Evolutionary conservation across 345 rosid genomes (phyloP).

Genomic region (Mallotus nudiflorus): DNA sequence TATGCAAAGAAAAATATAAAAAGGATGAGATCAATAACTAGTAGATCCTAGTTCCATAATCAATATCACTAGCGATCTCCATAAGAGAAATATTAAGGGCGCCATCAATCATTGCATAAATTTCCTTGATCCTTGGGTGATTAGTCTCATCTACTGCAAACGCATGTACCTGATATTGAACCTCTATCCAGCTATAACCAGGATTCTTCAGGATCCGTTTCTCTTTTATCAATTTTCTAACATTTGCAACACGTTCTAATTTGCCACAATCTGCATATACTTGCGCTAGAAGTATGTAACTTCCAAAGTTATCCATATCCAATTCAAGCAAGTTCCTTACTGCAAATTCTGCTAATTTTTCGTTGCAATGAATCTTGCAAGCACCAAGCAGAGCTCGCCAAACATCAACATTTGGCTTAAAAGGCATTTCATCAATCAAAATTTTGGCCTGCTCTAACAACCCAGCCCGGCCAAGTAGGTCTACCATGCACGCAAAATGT

Average conservation of each 20-base stretch:
- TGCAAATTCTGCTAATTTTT: constrained; percentile 25
- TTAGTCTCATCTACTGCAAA: constrained; percentile 22
- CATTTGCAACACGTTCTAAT: constrained; percentile 37
- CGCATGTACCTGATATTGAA: constrained; percentile 14
- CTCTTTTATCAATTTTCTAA: constrained; percentile 33
- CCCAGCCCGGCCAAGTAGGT: constrained; percentile 30
- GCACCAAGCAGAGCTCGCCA: constrained; percentile 30
- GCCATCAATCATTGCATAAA: constrained; percentile 9
- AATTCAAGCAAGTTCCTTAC: constrained; percentile 19
- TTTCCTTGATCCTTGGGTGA: constrained; percentile 16
- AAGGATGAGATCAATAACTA: neutral
- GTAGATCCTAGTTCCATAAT: neutral
- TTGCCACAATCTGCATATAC: constrained; percentile 22
- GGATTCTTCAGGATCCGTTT: constrained; percentile 21
- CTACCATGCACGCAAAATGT: constrained; percentile 31
- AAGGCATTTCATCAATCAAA: constrained; percentile 28
- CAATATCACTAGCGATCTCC: neutral
- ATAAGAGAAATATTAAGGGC: neutral
- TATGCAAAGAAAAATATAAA: neutral
- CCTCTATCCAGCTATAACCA: constrained; percentile 30
- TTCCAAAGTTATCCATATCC: constrained; percentile 13
- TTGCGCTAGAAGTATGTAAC: constrained; percentile 26
- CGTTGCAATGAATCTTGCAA: constrained; percentile 20
- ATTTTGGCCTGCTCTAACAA: constrained; percentile 27
- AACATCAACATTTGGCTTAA: constrained; percentile 23